Conservation (phyloP, 768 basidiomycete genomes). For the Arthromyces matolae region DNA sequence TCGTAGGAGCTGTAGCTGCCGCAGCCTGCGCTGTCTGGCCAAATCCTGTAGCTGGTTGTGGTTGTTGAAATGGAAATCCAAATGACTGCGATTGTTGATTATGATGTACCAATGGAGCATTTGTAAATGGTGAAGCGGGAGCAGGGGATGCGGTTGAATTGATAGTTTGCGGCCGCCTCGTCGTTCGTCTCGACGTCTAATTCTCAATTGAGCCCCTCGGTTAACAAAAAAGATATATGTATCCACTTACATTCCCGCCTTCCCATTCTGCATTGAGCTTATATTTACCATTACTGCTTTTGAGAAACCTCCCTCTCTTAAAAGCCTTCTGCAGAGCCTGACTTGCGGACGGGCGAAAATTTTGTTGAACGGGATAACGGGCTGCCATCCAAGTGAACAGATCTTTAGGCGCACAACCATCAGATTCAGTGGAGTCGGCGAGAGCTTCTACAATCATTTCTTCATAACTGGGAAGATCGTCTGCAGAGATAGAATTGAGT, state of each 20-base stretch:
- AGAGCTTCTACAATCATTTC: constrained; percentile 89
- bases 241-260: constrained; percentile 67
- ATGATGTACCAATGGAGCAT: constrained; percentile 44
- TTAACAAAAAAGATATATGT: not conserved
- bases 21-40: constrained; percentile 15
- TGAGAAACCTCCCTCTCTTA: constrained; percentile 77
- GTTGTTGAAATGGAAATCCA: constrained; percentile 9
- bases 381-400: constrained; percentile 82
- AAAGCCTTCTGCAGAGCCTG: constrained; percentile 87
- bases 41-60: constrained; percentile 11
- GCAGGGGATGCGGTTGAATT: constrained; percentile 25
- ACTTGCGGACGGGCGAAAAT: constrained; percentile 85
- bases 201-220: not conserved
- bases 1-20: constrained; percentile 8
- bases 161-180: constrained; percentile 72
- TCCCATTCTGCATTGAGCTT: constrained; percentile 75
- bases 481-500: constrained; percentile 24
- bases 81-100: constrained; percentile 20
- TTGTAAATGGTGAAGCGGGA: constrained; percentile 56
- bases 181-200: constrained; percentile 76
- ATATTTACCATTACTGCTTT: constrained; percentile 70
- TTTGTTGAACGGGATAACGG: constrained; percentile 79
- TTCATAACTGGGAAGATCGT: constrained; percentile 81
- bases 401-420: constrained; percentile 80
- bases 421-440: constrained; percentile 58